phyloP scores from a whole-genome alignment of 805 yeast species.

The Schizosaccharomyces lindneri region DNA sequence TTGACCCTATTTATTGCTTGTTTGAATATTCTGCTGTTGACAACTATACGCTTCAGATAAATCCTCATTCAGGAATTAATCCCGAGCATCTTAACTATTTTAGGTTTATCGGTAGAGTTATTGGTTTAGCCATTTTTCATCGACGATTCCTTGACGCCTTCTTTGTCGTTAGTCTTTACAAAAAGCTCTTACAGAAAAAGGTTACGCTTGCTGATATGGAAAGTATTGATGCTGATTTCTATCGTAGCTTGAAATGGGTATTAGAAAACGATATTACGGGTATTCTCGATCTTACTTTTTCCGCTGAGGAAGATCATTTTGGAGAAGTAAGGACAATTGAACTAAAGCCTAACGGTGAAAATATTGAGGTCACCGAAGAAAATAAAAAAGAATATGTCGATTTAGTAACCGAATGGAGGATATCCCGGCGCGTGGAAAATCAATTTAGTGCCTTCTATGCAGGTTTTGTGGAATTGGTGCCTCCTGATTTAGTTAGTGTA shows the following conservation, averaged over 20 bases:
- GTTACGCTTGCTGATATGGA: conserved; percentile 93
- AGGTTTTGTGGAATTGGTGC: conserved; percentile 92
- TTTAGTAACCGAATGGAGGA: conserved; percentile 85
- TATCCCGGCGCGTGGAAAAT: conserved; percentile 73
- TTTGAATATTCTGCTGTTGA: conserved; percentile 96
- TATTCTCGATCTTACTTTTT: conserved; percentile 66
- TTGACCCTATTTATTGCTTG: conserved; percentile 89
- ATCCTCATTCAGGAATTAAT: conserved; percentile 87
- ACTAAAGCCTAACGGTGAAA: conserved; percentile 65
- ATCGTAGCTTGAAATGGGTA: conserved; percentile 86
- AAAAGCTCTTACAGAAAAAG: conserved; percentile 88
- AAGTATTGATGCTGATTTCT: conserved; percentile 93
- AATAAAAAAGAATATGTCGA: conserved; percentile 90
- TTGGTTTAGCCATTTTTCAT: conserved; percentile 94
- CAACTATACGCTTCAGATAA: conserved; percentile 89
- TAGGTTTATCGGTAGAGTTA: conserved; percentile 94
- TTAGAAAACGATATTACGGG: conserved; percentile 82
- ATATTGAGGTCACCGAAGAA: conserved; percentile 80
- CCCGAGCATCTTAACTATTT: conserved; percentile 96
- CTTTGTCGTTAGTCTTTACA: conserved; percentile 92
- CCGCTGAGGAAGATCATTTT: conserved; percentile 69
- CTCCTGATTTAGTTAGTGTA: conserved; percentile 86
- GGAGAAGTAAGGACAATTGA: conserved; percentile 82
- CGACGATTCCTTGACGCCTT: conserved; percentile 93
- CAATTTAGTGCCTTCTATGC: conserved; percentile 91